Conservation (phyloP, 345 rosid species). For the Salix suchowensis region DNA sequence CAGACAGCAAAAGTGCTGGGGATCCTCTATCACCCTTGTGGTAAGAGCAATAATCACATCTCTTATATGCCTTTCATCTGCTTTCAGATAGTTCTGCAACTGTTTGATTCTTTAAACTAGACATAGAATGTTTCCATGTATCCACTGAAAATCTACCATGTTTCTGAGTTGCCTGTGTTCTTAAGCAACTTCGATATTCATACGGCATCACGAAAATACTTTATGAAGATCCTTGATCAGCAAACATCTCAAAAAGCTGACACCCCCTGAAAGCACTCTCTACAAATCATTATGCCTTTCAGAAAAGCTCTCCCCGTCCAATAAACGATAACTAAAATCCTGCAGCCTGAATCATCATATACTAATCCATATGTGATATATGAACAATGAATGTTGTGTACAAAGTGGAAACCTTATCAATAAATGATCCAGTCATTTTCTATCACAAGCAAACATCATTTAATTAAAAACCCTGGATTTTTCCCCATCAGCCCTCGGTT, state of each 20-base stretch:
- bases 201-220: not conserved
- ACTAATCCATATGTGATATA: too few relatives aligned
- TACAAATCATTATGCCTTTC: not conserved
- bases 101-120: not conserved
- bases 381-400: not conserved
- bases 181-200: not conserved
- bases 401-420: not conserved
- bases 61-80: not conserved
- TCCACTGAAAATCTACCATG: not conserved
- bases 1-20: not conserved
- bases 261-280: not conserved
- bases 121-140: not conserved
- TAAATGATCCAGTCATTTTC: not conserved
- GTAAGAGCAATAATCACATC: not conserved
- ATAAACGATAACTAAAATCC: not conserved
- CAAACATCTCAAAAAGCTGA: not conserved
- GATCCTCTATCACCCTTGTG: slow-evolving; percentile 11
- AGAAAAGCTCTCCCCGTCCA: not conserved
- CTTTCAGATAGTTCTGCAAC: not conserved
- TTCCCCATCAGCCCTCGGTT: not conserved
- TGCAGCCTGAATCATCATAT: not conserved
- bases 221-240: not conserved
- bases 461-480: not conserved
- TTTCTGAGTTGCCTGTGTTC: not conserved
- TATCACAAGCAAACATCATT: slow-evolving; percentile 8